Percentiles rank a stretch among this genome's conserved stretches.
These are phyloP conservation scores for Epichloe glyceriae DNA, from an alignment of 2,329 filamentous ascomycete species.

Conservation along the genomic window DNA sequence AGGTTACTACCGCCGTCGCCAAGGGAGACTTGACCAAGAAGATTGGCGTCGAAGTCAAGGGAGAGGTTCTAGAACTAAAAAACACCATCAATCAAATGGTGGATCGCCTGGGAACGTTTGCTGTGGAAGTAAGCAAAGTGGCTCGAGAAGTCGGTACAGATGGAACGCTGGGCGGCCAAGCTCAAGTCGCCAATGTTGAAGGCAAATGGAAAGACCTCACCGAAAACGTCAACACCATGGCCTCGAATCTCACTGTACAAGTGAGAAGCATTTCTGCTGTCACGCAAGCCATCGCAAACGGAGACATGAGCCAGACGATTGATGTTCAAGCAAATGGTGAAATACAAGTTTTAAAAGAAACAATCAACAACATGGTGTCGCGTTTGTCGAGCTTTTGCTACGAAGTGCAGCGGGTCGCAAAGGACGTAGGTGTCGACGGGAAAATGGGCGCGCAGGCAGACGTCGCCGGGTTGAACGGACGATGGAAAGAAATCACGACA, in stretches of 20 bases:
- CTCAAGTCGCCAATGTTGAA: slow-evolving; percentile 85
- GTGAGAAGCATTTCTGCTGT: slow-evolving; percentile 89
- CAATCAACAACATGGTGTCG: slow-evolving; percentile 98
- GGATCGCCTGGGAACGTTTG: slow-evolving; percentile 89
- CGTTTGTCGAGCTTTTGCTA: slow-evolving; percentile 91
- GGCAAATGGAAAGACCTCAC: slow-evolving; percentile 98
- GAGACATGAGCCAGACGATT: slow-evolving; percentile 92
- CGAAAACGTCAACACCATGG: slow-evolving; percentile 73
- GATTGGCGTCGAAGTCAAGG: slow-evolving; percentile 85
- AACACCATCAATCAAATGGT: slow-evolving; percentile 99
- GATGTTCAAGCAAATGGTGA: slow-evolving; percentile 92
- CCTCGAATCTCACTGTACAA: slow-evolving; percentile 55
- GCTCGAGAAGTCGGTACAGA: slow-evolving; percentile 94
- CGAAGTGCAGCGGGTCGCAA: slow-evolving; percentile 87
- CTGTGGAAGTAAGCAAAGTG: slow-evolving; percentile 90
- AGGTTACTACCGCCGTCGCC: slow-evolving; percentile 90
- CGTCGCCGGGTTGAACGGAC: slow-evolving; percentile 79
- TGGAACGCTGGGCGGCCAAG: slow-evolving; percentile 85
- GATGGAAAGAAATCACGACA: slow-evolving; percentile 97
- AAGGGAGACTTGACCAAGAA: slow-evolving; percentile 91
- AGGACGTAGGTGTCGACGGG: slow-evolving; percentile 92
- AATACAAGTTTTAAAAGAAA: slow-evolving; percentile 86
- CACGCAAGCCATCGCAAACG: slow-evolving; percentile 88
- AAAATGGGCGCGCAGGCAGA: slow-evolving; percentile 98
- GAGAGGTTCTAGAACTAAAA: slow-evolving; percentile 90